Base-by-base conservation (phyloP, 208 protist species). In the Jaenimonas drosophilae region DNA sequence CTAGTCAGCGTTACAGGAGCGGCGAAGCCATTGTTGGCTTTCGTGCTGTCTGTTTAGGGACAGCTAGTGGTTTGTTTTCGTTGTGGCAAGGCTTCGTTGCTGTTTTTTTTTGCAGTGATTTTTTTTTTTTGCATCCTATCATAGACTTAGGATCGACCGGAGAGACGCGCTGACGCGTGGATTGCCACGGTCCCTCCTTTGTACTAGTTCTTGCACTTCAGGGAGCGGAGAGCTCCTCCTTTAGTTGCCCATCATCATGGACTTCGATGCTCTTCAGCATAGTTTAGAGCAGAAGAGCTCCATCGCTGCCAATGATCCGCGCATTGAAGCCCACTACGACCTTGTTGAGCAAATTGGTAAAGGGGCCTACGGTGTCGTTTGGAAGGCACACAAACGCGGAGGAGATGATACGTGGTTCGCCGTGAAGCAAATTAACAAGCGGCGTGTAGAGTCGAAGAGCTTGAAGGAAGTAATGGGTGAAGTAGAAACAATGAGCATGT, bases 401-500 rank as follows among this genome's bases (percentile, higher is more conserved):
- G 19, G 44, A 6, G 50, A 58, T 20, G 66, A 66, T 23, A 19
- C 60, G 1, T 32, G 49, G 2, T 91, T 71, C 51, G 83, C 80
- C 9, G 63, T 92, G 24, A 95, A 95, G 57, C 69, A 78, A 25
- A 88, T 95, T 27, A 76, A 87, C 59, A 92, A 90, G 45, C 59
- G 59, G 3, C 40, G 55, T 4, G 80, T 74, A 0, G 83, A 81
- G 17, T 45, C 64, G 0, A 81, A 80, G 44, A 78, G 85, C 2
- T 53, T 91, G 17, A 49, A 63, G 6, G 69, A 76, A 38, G 73
- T 91, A 1, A 86, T 91, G 72, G 71, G 77, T 1, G 89, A 96
- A 43, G 89, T 94, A 0, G 75, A 91, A 33, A 94, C 88, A n/a
- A 87, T 95, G 75, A 87, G 70, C 57, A 46, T 88, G 24, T 70